A percentile compares a stretch with the other conserved stretches of the same genome.
phyloP scores from a whole-genome alignment of 352 stramenopile genomes.

The Thalassiosira mediterranea region DNA sequence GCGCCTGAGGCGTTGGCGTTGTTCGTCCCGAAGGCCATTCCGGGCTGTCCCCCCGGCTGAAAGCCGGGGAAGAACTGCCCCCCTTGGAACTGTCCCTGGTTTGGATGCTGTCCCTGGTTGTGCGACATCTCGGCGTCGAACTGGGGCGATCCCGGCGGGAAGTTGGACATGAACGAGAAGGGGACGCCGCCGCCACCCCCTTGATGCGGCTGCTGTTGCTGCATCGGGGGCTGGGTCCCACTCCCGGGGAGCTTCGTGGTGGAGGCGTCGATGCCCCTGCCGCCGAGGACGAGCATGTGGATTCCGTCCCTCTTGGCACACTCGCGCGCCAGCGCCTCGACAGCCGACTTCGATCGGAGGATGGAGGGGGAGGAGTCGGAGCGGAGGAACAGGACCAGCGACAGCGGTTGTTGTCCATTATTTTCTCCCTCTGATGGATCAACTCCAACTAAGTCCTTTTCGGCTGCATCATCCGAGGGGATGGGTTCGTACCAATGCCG shows the following conservation, averaged over 20 bases:
- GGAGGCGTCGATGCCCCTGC: slow-evolving; percentile 76
- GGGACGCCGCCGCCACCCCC: slow-evolving; percentile 12
- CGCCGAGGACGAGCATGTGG: slow-evolving; percentile 74
- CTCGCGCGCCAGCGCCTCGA: slow-evolving; percentile 77
- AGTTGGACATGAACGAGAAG: slow-evolving; percentile 62
- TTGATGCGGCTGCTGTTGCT: slow-evolving; percentile 22
- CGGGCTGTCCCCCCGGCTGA: background rate
- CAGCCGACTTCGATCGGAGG: slow-evolving; percentile 74
- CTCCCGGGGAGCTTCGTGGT: slow-evolving; percentile 49
- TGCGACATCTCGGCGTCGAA: slow-evolving; percentile 53
- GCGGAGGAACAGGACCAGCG: slow-evolving; percentile 79
- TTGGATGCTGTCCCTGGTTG: slow-evolving; percentile 19
- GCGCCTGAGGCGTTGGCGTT: slow-evolving; percentile 81
- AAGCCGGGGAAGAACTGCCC: slow-evolving; percentile 19
- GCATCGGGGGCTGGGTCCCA: background rate
- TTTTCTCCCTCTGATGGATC: background rate
- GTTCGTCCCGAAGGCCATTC: slow-evolving; percentile 41
- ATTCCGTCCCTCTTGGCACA: slow-evolving; percentile 69
- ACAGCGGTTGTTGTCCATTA: slow-evolving; percentile 31
- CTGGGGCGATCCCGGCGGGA: slow-evolving; percentile 50
- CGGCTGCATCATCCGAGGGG: background rate
- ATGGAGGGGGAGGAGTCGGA: slow-evolving; percentile 62
- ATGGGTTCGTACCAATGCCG: slow-evolving; percentile 53
- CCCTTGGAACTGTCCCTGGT: background rate
- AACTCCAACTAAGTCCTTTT: background rate